Evolutionary conservation across 192 early-diverging fungal species (phyloP), one percentile per base, ranked within the genome.

Genomic region (Coemansia sp.): DNA sequence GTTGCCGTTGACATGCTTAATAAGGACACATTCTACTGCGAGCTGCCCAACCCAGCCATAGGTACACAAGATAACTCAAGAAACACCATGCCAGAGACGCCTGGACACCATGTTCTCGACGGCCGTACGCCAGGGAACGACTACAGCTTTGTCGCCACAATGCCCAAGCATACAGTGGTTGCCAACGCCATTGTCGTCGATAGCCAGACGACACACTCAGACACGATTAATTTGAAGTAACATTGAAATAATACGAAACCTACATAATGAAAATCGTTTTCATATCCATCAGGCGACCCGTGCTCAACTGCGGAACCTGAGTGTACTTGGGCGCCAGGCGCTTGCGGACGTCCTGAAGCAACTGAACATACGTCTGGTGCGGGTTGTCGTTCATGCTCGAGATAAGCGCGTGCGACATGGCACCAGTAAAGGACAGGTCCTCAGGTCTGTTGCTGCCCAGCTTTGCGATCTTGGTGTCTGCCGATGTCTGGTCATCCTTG

Each of bases 401-500:
- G 31, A 88, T 87, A 20, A 94, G 90, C 0, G 93, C 90, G 54
- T 93, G 87, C 42, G 90, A 89, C 90, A 93, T 92, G 20, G 91
- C 92, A 36, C 91, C 92, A 1, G 90, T 93, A 43, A 84, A 84
- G 38, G 57, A 18, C 61, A 84, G 71, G 40, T 84, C 82, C 72
- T 87, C 87, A 31, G 31, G 31, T 7, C 15, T 34, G 27, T 59
- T 59, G 57, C 57, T 59, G 57, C 31, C 31, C 31, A 18, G 27
- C 31, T 34, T 59, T 59, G 57, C 31, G 22, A 90, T 85, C 49
- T 87, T 84, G 33, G 92, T 82, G 82, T 94, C 93, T 10, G 92
- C 92, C 22, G 91, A 93, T n/a, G 93, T 94, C 74, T 94, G 92
- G 62, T 86, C 85, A 68, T 94, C 93, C 64, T 91, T 92, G 72